phyloP scores from a whole-genome alignment of 768 basidiomycete genomes.

The Tricholoma sp. region DNA sequence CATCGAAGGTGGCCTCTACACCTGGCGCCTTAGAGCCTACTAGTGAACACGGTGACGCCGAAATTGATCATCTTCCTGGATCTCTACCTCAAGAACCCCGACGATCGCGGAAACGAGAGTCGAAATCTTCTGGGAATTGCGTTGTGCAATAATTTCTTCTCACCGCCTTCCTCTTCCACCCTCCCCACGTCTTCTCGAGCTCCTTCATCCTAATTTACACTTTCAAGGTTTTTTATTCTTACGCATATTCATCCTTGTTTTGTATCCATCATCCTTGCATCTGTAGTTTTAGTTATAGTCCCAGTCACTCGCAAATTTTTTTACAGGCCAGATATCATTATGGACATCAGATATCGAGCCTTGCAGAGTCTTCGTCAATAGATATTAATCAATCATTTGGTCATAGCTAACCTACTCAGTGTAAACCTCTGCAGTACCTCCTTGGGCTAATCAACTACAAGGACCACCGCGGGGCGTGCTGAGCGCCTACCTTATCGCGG shows the following conservation, averaged over 20 bases:
- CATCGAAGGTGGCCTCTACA: constrained; percentile 25
- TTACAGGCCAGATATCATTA: neutral
- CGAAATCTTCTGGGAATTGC: constrained; percentile 34
- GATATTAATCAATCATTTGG: too few species aligned
- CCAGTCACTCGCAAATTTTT: neutral
- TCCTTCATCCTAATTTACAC: neutral
- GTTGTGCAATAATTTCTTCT: constrained; percentile 29
- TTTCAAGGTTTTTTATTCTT: constrained; percentile 11
- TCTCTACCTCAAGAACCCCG: constrained; percentile 23
- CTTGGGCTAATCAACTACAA: too few species aligned
- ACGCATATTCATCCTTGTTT: constrained; percentile 8
- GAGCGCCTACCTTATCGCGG: too few species aligned
- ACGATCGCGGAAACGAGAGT: constrained; percentile 30
- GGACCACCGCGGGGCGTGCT: too few species aligned
- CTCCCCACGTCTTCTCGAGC: neutral
- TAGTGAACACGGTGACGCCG: constrained; percentile 21
- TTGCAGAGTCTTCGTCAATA: too few species aligned
- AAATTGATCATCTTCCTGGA: constrained; percentile 24
- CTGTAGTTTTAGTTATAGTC: constrained; percentile 12
- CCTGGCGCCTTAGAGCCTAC: constrained; percentile 20
- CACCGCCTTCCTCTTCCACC: neutral
- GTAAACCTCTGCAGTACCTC: too few species aligned
- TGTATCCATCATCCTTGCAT: constrained; percentile 10
- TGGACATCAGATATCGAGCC: neutral
- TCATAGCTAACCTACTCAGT: too few species aligned